Percentiles rank a stretch among this genome's conserved stretches.
phyloP scores from a whole-genome alignment of 2,329 filamentous ascomycete genomes.

The Aureobasidium musti region DNA sequence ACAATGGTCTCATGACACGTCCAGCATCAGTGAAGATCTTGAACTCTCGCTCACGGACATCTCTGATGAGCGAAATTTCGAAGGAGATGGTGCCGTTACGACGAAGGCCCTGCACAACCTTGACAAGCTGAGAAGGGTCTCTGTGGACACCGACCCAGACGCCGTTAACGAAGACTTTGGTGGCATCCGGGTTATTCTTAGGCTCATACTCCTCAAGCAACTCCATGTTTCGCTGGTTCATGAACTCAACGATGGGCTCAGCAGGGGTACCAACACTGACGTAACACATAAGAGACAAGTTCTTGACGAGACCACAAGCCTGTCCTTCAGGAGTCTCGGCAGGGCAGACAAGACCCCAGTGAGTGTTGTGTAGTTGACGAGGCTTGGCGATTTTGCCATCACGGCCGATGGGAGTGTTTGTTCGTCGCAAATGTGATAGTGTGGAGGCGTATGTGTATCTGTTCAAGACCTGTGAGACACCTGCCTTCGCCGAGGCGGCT shows the following conservation, averaged over 20 bases:
- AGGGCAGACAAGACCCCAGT: conserved; percentile 96
- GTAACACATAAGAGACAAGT: conserved; percentile 96
- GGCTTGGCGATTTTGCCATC: conserved; percentile 99
- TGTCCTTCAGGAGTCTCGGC: conserved; percentile 98
- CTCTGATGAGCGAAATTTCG: conserved; percentile 91
- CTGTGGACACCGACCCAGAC: conserved; percentile 96
- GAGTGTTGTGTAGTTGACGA: conserved; percentile 95
- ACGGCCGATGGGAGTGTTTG: conserved; percentile 95
- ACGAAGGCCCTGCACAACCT: conserved; percentile 43
- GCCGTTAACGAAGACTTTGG: conserved; percentile 97
- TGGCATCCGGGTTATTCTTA: conserved; percentile 75
- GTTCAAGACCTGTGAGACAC: conserved; percentile 97
- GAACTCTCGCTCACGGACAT: conserved; percentile 96
- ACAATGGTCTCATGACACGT: conserved; percentile 88
- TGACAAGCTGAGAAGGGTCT: conserved; percentile 82
- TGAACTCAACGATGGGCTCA: conserved; percentile 88
- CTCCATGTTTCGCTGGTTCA: conserved; percentile 95
- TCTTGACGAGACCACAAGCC: conserved; percentile 97
- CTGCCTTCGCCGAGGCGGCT: conserved; percentile 88
- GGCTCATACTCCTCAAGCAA: conserved; percentile 84
- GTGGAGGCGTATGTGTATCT: conserved; percentile 97
- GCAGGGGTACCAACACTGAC: conserved; percentile 93
- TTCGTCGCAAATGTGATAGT: conserved; percentile 91
- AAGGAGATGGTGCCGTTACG: conserved; percentile 81
- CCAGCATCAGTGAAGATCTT: conserved; percentile 98